These are phyloP conservation scores for Hygrocybe coccinea DNA, from an alignment of 768 basidiomycete genomes.

Conservation along the genomic window DNA sequence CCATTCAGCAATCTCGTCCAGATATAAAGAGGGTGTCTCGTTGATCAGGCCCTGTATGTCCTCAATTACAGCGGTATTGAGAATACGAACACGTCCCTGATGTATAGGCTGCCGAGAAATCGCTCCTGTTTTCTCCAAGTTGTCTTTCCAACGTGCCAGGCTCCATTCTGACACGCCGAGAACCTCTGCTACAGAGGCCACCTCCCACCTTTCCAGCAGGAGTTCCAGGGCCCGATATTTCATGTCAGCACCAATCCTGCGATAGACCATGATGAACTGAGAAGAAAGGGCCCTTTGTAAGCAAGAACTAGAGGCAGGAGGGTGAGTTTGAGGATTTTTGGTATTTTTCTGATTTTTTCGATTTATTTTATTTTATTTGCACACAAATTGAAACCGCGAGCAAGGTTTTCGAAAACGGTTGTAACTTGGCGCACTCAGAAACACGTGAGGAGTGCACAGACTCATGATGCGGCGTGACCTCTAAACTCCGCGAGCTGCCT, in stretches of 20 bases:
- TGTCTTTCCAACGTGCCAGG: neutral
- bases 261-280: constrained; percentile 8
- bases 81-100: constrained; percentile 5
- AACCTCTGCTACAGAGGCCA: constrained; percentile 4
- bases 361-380: neutral
- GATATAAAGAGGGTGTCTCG: constrained; percentile 16
- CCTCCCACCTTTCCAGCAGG: constrained; percentile 12
- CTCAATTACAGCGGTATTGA: constrained; percentile 7
- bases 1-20: constrained; percentile 23
- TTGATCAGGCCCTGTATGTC: constrained; percentile 10
- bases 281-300: no score
- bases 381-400: neutral
- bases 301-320: no score
- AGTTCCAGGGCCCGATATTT: constrained; percentile 12
- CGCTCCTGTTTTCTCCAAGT: constrained; percentile 8
- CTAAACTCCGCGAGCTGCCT: no score
- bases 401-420: constrained; percentile 23
- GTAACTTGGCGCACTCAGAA: no score
- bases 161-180: neutral
- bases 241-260: constrained; percentile 10
- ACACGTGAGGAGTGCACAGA: no score
- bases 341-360: no score
- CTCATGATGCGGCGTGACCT: no score
- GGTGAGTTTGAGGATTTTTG: no score
- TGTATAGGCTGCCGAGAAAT: constrained; percentile 9